phyloP scores from a whole-genome alignment of 257 asterid species.

The Penstemon barbatus region DNA sequence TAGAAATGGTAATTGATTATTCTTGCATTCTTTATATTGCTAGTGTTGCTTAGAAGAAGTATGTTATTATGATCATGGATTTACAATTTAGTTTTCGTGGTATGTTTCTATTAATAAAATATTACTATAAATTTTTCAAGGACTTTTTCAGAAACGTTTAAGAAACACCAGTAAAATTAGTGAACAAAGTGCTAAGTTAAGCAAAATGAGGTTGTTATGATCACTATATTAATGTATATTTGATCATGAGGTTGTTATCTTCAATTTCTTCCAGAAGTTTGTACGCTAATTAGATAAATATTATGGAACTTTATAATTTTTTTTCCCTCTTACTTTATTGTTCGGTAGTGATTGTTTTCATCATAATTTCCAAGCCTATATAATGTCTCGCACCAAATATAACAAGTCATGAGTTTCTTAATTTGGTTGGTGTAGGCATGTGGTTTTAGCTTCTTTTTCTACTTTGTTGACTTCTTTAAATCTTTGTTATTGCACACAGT shows the following conservation, averaged over 20 bases:
- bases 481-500: slow-evolving; percentile 42
- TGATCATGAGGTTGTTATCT: slow-evolving; percentile 20
- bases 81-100: too few species aligned
- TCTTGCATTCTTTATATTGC: slow-evolving; percentile 15
- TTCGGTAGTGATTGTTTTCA: slow-evolving; percentile 8
- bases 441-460: neutral
- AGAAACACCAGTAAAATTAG: too few species aligned
- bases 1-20: slow-evolving; percentile 69
- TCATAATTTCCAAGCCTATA: neutral
- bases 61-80: neutral
- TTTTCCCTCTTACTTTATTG: neutral
- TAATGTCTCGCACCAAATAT: slow-evolving; percentile 1
- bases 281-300: slow-evolving; percentile 3
- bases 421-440: slow-evolving; percentile 18
- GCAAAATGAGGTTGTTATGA: neutral
- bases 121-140: too few species aligned
- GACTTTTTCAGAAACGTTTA: too few species aligned
- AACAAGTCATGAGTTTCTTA: slow-evolving; percentile 11
- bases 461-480: slow-evolving; percentile 1
- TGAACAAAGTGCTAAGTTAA: too few species aligned
- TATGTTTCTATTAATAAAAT: too few species aligned
- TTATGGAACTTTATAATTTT: neutral
- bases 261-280: slow-evolving; percentile 1
- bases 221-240: neutral
- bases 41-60: slow-evolving; percentile 1